Evolutionary conservation across 208 protist genomes (phyloP), one percentile per base, ranked within the genome.

Genomic region (Porcisia hertigi): DNA sequence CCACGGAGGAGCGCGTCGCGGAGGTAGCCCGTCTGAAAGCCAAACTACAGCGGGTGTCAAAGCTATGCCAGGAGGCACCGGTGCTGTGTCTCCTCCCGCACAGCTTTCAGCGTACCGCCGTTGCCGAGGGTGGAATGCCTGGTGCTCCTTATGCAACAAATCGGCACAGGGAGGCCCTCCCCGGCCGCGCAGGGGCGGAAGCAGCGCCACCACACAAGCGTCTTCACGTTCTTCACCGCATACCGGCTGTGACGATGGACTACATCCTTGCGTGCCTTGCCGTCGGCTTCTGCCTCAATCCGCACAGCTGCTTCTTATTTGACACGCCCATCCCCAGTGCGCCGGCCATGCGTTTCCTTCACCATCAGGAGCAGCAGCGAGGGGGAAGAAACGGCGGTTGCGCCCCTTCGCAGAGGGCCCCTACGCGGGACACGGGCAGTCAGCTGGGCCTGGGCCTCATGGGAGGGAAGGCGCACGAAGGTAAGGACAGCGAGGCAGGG

Each of bases 271-370:
- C 79, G 49, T 94, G 85, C 65, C 57, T 94, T 12, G 92, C 92
- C 18, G 83, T 82, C 23, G 72, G 74, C 9, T 36, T 34, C 25
- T 30, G 91, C 57, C 73, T 96, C 25, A 25, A 88, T 45, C 88
- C 88, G 6, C 25, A 52, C 8, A 75, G 80, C 39, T 92, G 82
- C 75, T 96, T 96, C 77, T 52, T 94, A 34, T 96, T 96, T 64
- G 67, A 73, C 70, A 70, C 34, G 3, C 66, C 85, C 14, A 80
- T 90, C 23, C 86, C 86, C 18, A 88, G 82, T 43, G 80, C 86
- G 30, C 76, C 84, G 25, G 89, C 92, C 39, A 60, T 80, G 34
- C 69, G 69, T 6, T 75, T 87, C 45, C 59, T 81, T 7, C 76
- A 80, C 53, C 82, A 79, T 47, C 64, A 76, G 55, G 45, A 45